Conservation (phyloP, 2,329 filamentous ascomycete genomes). For the Myriangium duriaei region DNA sequence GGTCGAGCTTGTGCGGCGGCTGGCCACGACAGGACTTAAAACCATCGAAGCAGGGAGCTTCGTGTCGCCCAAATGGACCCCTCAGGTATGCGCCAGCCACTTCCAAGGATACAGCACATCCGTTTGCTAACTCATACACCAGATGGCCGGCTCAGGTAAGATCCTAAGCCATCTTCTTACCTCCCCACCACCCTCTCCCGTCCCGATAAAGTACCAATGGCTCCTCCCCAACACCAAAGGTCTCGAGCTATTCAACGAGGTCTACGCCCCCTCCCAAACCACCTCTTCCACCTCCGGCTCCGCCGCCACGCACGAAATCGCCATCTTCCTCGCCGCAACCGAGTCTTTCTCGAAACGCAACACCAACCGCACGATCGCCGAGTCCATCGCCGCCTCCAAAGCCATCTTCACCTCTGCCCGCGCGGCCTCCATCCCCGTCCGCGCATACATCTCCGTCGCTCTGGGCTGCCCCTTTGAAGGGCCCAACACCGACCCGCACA, state of each 20-base stretch:
- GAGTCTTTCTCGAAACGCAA: slow-evolving; percentile 72
- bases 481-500: slow-evolving; percentile 45
- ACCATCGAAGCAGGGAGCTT: slow-evolving; percentile 75
- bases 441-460: slow-evolving; percentile 71
- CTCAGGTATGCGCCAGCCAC: slow-evolving; percentile 45
- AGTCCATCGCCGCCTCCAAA: slow-evolving; percentile 57
- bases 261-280: slow-evolving; percentile 27
- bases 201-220: slow-evolving; percentile 61
- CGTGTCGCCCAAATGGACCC: slow-evolving; percentile 73
- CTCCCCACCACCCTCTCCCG: slow-evolving; percentile 40
- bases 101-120: neutral
- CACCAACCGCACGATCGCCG: slow-evolving; percentile 66
- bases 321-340: slow-evolving; percentile 71
- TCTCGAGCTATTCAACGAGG: slow-evolving; percentile 47
- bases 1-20: slow-evolving; percentile 58
- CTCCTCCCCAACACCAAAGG: slow-evolving; percentile 68
- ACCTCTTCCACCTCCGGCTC: slow-evolving; percentile 29
- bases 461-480: slow-evolving; percentile 68
- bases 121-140: slow-evolving; percentile 1
- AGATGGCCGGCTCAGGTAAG: slow-evolving; percentile 70
- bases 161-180: slow-evolving; percentile 59
- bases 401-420: slow-evolving; percentile 60
- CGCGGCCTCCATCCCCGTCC: slow-evolving; percentile 51
- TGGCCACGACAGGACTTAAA: slow-evolving; percentile 55
- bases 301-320: slow-evolving; percentile 58